A percentile compares a stretch with the other conserved stretches of the same genome.
Evolutionary conservation across 1,284 basidiomycete genomes (phyloP).

Genomic region (Trametes versicolor): DNA sequence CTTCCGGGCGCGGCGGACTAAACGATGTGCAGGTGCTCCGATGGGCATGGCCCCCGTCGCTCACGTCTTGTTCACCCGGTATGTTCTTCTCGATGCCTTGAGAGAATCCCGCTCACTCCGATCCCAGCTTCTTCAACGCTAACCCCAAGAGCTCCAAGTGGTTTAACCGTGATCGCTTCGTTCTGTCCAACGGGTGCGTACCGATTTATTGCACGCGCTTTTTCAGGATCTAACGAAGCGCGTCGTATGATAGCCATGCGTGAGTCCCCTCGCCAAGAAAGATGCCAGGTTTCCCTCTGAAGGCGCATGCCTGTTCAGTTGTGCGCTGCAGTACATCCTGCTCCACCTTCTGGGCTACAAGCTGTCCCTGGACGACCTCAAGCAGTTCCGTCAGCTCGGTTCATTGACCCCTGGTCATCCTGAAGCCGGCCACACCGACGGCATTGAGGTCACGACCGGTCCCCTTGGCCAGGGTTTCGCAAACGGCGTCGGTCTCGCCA

Average conservation of each 20-base stretch:
- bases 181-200: conserved; percentile 83
- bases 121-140: conserved; percentile 79
- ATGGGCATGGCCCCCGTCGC: conserved; percentile 93
- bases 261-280: conserved; percentile 48
- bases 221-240: conserved; percentile 12
- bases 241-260: conserved; percentile 64
- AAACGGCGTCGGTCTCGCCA: conserved; percentile 93
- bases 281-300: neutral
- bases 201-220: neutral
- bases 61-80: conserved; percentile 88
- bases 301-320: conserved; percentile 54
- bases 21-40: conserved; percentile 68
- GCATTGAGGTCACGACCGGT: conserved; percentile 96
- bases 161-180: conserved; percentile 92
- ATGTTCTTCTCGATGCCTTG: conserved; percentile 24
- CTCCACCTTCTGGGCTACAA: conserved; percentile 89
- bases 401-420: conserved; percentile 94
- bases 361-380: conserved; percentile 86
- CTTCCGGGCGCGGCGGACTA: conserved; percentile 11
- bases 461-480: conserved; percentile 95
- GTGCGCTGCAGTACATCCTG: conserved; percentile 86
- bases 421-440: conserved; percentile 89
- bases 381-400: conserved; percentile 86
- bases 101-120: conserved; percentile 10
- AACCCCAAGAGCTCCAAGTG: conserved; percentile 92